Conservation (phyloP, 352 stramenopile genomes). For the Globisporangium iwayamae region DNA sequence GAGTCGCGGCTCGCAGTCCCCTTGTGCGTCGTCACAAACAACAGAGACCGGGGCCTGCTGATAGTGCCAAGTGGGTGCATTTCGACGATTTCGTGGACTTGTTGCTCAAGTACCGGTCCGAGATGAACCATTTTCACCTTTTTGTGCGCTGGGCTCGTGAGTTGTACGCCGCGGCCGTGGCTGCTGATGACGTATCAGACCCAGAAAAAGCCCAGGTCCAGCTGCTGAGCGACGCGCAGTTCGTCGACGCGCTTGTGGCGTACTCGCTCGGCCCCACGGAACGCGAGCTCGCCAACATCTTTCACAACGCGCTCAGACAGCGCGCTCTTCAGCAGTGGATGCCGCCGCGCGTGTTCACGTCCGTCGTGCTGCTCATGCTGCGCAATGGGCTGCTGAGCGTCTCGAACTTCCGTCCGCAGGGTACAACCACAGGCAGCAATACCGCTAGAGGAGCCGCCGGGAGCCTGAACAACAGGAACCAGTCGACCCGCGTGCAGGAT, state of each 20-base stretch:
- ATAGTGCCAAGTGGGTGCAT: constrained; percentile 33
- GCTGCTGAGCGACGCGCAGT: constrained; percentile 43
- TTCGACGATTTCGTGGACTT: constrained; percentile 59
- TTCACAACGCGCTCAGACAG: constrained; percentile 63
- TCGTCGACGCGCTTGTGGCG: constrained; percentile 39
- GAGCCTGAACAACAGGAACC: constrained; percentile 4
- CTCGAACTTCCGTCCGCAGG: constrained; percentile 39
- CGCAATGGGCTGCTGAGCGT: constrained; percentile 58
- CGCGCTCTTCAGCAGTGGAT: constrained; percentile 46
- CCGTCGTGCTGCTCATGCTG: constrained; percentile 55
- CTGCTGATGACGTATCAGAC: neutral
- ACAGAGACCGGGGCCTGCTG: neutral
- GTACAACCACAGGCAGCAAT: neutral
- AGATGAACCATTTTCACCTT: constrained; percentile 68
- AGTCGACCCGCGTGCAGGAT: constrained; percentile 25
- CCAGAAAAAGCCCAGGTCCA: neutral
- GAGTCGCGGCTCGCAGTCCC: constrained; percentile 41
- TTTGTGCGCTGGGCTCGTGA: constrained; percentile 55
- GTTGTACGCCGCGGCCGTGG: constrained; percentile 36
- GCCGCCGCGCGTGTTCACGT: constrained; percentile 61
- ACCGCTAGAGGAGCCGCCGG: neutral
- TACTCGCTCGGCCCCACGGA: constrained; percentile 44
- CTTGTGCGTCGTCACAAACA: constrained; percentile 28
- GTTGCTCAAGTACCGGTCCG: constrained; percentile 50
- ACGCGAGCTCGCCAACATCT: constrained; percentile 61